A percentile compares a stretch with the other conserved stretches of the same genome.
These are phyloP conservation scores for peach (Prunus persica) DNA, from an alignment of 306 rosid genomes.

Conservation along the genomic window Prunus_persica_NCBIv2 NC_034013.1:5192501-5193000, in stretches of 20 bases:
- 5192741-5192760: neutral
- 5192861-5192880: too few relatives aligned
- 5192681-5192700: conserved; percentile 86
- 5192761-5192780: too few relatives aligned
- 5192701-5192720: conserved; percentile 82
- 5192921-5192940: too few relatives aligned
- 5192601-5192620: neutral
- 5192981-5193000: conserved; percentile 83
- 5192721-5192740: conserved; percentile 38
- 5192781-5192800: neutral
- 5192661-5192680: conserved; percentile 86
- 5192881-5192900: too few relatives aligned
- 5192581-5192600: neutral
- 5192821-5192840: neutral
- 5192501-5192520: neutral
- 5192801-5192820: neutral
- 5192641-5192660: conserved; percentile 65
- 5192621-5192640: neutral
- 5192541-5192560: neutral
- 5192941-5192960: neutral
- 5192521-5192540: neutral
- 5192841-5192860: too few relatives aligned
- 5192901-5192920: too few relatives aligned
- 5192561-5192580: neutral
- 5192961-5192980: conserved; percentile 3